Evolutionary conservation across 441 rosid genomes (phyloP).

Genomic region (Pelargonium cotyledonis): DNA sequence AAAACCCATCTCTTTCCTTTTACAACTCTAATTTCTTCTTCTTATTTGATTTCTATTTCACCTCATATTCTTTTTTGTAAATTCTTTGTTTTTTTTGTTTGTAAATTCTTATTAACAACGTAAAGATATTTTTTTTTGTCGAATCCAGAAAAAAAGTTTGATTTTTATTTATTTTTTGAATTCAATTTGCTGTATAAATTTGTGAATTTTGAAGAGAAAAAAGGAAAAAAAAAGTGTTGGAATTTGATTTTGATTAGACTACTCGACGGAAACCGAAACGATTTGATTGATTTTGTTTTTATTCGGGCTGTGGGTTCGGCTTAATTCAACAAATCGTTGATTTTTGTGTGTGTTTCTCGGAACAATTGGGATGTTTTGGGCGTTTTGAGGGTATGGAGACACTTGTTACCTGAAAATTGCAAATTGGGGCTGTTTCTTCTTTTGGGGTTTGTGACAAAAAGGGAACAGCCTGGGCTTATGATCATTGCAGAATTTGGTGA

Average conservation of each 20-base stretch:
- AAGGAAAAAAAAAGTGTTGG: not conserved
- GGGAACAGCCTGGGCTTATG: conserved; percentile 36
- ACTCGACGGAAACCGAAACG: too few species aligned
- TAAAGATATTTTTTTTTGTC: not conserved
- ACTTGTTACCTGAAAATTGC: not conserved
- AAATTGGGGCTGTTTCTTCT: conserved; percentile 2
- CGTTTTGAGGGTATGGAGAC: not conserved
- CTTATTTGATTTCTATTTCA: not conserved
- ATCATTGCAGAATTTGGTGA: conserved; percentile 34
- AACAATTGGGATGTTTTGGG: too few species aligned
- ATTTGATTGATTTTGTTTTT: not conserved
- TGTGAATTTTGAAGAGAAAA: not conserved
- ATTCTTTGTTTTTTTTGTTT: not conserved
- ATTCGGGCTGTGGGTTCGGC: not conserved
- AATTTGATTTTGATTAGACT: not conserved
- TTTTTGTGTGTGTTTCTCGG: too few species aligned
- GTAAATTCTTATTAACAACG: not conserved
- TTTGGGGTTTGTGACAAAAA: conserved; percentile 3
- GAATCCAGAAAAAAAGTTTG: not conserved
- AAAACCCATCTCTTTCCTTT: not conserved
- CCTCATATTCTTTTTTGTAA: not conserved
- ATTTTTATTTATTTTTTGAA: not conserved
- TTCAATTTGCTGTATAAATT: not conserved
- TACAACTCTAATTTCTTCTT: not conserved
- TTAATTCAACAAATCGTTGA: too few species aligned